Evolutionary conservation across 2,329 filamentous ascomycete species (phyloP).

Genomic region (Calonectria leucothoes): DNA sequence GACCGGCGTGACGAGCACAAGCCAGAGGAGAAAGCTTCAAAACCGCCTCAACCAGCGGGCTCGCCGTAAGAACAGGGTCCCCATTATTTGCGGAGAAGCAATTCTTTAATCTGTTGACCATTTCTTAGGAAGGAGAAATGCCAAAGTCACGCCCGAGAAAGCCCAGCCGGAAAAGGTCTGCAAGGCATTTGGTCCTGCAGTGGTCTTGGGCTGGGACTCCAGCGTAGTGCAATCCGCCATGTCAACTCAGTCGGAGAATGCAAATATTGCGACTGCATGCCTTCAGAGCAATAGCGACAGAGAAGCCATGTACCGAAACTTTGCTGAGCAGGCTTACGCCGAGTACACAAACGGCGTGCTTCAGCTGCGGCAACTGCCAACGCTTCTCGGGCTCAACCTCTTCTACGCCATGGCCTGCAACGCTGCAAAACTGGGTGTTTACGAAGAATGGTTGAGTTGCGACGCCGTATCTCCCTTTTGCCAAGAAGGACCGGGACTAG

Average conservation of each 20-base stretch:
- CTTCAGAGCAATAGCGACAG: neutral
- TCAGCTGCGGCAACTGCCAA: neutral
- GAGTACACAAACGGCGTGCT: conserved; percentile 8
- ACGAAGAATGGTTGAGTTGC: conserved; percentile 12
- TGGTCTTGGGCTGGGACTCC: neutral
- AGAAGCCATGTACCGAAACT: neutral
- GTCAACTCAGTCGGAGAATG: neutral
- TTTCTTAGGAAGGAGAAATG: neutral
- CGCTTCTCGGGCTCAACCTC: conserved; percentile 17
- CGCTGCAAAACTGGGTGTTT: conserved; percentile 1
- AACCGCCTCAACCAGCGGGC: conserved; percentile 42
- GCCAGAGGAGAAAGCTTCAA: conserved; percentile 38
- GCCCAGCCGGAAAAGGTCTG: too few species aligned
- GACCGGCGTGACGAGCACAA: conserved; percentile 45
- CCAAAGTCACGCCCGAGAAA: neutral
- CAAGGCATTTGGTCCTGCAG: too few species aligned
- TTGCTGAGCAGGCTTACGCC: conserved; percentile 14
- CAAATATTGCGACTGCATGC: neutral
- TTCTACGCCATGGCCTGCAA: neutral
- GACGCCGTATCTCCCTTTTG: conserved; percentile 15
- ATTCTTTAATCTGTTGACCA: neutral
- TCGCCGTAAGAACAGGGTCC: conserved; percentile 20
- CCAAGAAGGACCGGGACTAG: conserved; percentile 1
- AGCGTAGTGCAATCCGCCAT: neutral
- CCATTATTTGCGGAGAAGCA: too few species aligned